These are phyloP conservation scores for Candida silvicultrix DNA, from an alignment of 805 yeast species.

Conservation along the genomic window DNA sequence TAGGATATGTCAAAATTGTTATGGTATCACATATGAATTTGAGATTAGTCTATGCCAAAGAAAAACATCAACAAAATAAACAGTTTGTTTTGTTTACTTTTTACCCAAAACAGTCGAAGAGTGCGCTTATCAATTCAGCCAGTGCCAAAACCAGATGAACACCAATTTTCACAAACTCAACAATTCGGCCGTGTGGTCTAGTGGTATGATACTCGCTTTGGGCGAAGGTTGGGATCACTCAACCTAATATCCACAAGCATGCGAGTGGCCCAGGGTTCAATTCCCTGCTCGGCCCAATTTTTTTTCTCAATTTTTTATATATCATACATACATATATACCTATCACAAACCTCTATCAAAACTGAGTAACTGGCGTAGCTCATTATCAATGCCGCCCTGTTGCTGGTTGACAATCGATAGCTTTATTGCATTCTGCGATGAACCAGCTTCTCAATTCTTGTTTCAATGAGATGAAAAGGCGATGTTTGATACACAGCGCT, in stretches of 20 bases:
- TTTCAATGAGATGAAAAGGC: no score
- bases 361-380: no score
- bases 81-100: conserved; percentile 1
- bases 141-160: background rate
- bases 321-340: no score
- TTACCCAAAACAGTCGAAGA: background rate
- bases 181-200: conserved; percentile 25
- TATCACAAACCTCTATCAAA: no score
- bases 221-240: conserved; percentile 18
- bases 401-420: no score
- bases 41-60: background rate
- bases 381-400: no score
- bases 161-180: background rate
- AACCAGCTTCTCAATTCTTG: no score
- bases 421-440: no score
- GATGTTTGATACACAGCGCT: no score
- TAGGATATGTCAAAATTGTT: background rate
- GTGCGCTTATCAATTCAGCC: background rate
- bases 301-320: no score
- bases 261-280: conserved; percentile 29
- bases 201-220: conserved; percentile 29
- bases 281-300: conserved; percentile 27
- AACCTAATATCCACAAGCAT: conserved; percentile 12
- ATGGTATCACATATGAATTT: background rate
- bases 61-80: background rate